Evolutionary conservation across 371 early-diverging fungal species (phyloP).

Genomic region (Mucor mucedo): DNA sequence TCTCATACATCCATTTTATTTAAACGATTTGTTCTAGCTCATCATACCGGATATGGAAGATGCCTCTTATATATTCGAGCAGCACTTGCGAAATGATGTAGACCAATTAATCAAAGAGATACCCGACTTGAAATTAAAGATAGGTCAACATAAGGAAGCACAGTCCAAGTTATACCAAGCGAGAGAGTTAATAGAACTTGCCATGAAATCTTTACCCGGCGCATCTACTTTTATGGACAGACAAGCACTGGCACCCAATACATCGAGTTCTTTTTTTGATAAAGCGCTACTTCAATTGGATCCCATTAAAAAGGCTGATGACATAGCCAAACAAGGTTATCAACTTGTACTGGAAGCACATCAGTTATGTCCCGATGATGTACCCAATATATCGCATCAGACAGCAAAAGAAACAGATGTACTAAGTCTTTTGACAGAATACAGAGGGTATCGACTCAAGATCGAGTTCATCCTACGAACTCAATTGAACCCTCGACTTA

Average conservation of each 20-base stretch:
- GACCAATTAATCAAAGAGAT: conserved; percentile 35
- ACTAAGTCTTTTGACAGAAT: conserved; percentile 28
- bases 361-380: conserved; percentile 29
- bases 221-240: conserved; percentile 44
- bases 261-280: neutral
- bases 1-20: no score
- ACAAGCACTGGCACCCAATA: conserved; percentile 34
- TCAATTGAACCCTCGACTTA: conserved; percentile 43
- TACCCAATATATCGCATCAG: conserved; percentile 33
- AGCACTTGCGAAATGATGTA: conserved; percentile 44
- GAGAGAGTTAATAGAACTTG: conserved; percentile 43
- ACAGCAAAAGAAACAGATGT: conserved; percentile 6
- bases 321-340: conserved; percentile 32
- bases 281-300: conserved; percentile 12
- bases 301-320: conserved; percentile 30
- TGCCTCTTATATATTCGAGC: conserved; percentile 33
- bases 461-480: conserved; percentile 47
- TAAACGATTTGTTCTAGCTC: conserved; percentile 14
- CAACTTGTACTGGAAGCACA: conserved; percentile 32
- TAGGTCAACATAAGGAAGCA: conserved; percentile 30
- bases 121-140: conserved; percentile 37
- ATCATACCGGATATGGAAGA: conserved; percentile 38
- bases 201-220: conserved; percentile 53
- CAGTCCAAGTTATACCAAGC: conserved; percentile 44
- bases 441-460: conserved; percentile 43